phyloP scores from a whole-genome alignment of 805 yeast species.

The Candida bentonensis region DNA sequence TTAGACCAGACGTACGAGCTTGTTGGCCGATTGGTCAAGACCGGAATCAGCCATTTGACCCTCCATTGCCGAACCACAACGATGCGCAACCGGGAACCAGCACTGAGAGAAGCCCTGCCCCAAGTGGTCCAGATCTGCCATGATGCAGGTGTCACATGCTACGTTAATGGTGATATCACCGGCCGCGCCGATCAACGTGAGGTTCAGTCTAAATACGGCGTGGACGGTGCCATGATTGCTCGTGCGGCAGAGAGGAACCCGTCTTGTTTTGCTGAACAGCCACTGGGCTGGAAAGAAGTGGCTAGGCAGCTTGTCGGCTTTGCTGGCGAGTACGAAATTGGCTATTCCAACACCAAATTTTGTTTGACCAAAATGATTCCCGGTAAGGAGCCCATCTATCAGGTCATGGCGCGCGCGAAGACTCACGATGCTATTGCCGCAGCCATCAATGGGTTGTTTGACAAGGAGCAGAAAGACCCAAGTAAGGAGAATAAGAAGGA shows the following conservation, averaged over 20 bases:
- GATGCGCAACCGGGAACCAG: constrained; percentile 74
- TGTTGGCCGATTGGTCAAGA: constrained; percentile 42
- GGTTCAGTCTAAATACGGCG: constrained; percentile 39
- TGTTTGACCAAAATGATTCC: constrained; percentile 68
- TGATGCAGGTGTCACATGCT: constrained; percentile 50
- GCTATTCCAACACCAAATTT: constrained; percentile 64
- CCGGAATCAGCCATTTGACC: constrained; percentile 79
- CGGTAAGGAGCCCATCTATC: constrained; percentile 51
- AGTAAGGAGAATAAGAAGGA: not conserved
- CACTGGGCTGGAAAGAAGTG: constrained; percentile 33
- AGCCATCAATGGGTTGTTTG: not conserved
- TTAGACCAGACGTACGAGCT: constrained; percentile 46
- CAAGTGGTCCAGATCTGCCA: constrained; percentile 49
- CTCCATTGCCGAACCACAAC: constrained; percentile 81
- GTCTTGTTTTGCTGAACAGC: constrained; percentile 40
- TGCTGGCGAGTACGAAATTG: constrained; percentile 46
- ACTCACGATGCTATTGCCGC: constrained; percentile 24
- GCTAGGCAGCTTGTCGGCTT: constrained; percentile 41
- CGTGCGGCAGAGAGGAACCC: constrained; percentile 82
- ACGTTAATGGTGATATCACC: constrained; percentile 68
- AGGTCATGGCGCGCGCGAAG: constrained; percentile 40
- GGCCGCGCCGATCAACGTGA: constrained; percentile 38
- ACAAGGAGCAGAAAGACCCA: not conserved
- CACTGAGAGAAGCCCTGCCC: constrained; percentile 55
- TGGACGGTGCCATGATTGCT: constrained; percentile 85